These are phyloP conservation scores for Phytophthora brassicae DNA, from an alignment of 352 stramenopile genomes.

Conservation along the genomic window DNA sequence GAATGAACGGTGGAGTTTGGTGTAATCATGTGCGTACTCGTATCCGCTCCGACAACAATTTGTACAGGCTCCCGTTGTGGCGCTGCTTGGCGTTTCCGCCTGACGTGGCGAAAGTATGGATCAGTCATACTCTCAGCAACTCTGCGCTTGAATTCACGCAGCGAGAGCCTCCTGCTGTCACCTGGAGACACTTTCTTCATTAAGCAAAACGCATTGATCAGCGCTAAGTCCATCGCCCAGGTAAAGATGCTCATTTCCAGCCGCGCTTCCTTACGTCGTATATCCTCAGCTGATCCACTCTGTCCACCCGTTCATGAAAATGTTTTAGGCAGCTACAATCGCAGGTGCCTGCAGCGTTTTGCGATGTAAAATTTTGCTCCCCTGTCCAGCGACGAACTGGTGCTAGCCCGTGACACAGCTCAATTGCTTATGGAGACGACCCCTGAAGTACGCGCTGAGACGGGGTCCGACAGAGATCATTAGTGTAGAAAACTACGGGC, in stretches of 20 bases:
- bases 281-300: conserved; percentile 5
- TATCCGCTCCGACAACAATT: not conserved
- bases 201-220: conserved; percentile 10
- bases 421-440: not conserved
- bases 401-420: not conserved
- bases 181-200: not conserved
- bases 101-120: not conserved
- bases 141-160: conserved; percentile 7
- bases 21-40: not conserved
- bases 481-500: not conserved
- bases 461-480: not conserved
- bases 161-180: not conserved
- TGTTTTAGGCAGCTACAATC: conserved; percentile 3
- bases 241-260: conserved; percentile 9
- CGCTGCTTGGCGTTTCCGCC: not conserved
- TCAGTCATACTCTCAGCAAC: conserved; percentile 1
- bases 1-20: not conserved
- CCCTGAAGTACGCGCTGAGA: not conserved
- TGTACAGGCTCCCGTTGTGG: not conserved
- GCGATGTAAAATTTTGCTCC: not conserved
- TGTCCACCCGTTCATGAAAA: conserved; percentile 10
- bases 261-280: not conserved
- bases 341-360: not conserved
- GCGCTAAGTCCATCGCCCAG: conserved; percentile 1
- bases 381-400: not conserved